Evolutionary conservation across 345 rosid genomes (phyloP).

Genomic region (Ceriops tagal): DNA sequence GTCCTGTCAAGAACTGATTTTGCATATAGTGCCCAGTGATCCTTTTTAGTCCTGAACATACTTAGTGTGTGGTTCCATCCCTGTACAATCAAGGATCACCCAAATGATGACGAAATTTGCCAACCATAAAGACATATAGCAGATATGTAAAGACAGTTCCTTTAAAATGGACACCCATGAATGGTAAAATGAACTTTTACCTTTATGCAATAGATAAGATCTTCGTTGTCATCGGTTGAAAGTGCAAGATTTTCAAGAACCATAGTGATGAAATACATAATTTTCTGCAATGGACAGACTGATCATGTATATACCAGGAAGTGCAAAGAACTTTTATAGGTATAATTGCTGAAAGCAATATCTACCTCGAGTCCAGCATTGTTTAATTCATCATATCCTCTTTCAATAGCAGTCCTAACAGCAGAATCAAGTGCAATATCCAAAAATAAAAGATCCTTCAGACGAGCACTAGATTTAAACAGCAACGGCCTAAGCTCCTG

Average conservation of each 20-base stretch:
- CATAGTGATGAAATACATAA: constrained; percentile 67
- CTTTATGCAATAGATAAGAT: constrained; percentile 88
- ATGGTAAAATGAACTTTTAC: constrained; percentile 28
- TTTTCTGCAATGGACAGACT: constrained; percentile 53
- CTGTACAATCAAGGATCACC: constrained; percentile 38
- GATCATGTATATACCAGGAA: background rate
- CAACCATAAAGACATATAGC: constrained; percentile 9
- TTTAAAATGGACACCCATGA: background rate
- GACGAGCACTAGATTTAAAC: constrained; percentile 61
- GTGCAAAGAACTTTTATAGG: background rate
- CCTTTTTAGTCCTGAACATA: constrained; percentile 53
- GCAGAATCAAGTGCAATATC: constrained; percentile 94
- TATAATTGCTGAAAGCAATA: constrained; percentile 12
- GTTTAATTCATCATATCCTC: constrained; percentile 82
- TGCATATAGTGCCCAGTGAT: constrained; percentile 85
- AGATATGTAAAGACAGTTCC: background rate
- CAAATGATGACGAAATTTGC: constrained; percentile 1
- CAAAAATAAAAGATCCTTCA: constrained; percentile 89
- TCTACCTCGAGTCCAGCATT: constrained; percentile 80
- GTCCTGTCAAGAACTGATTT: constrained; percentile 96
- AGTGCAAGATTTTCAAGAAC: constrained; percentile 92
- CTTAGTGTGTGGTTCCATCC: constrained; percentile 75
- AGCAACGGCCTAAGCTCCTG: constrained; percentile 84
- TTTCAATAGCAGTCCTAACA: constrained; percentile 92
- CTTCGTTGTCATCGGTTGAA: constrained; percentile 90